phyloP scores from a whole-genome alignment of 2,329 filamentous ascomycete genomes.

The Hansfordia pulvinata region DNA sequence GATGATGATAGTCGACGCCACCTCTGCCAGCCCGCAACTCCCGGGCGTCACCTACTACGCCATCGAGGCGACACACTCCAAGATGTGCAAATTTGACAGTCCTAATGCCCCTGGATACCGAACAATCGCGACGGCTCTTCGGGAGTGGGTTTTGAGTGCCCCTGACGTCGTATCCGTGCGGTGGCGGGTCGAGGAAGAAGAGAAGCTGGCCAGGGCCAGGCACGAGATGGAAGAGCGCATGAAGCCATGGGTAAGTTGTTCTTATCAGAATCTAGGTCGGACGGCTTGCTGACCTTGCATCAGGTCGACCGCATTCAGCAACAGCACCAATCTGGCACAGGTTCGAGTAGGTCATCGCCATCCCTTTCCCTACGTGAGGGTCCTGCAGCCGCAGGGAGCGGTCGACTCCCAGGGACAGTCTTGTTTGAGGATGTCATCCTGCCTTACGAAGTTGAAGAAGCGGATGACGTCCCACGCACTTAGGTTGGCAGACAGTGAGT shows the following conservation, averaged over 20 bases:
- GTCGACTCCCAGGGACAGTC: no score
- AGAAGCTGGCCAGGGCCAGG: conserved; percentile 27
- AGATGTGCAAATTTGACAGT: conserved; percentile 31
- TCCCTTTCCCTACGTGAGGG: conserved; percentile 3
- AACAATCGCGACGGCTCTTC: conserved; percentile 32
- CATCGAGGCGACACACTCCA: conserved; percentile 28
- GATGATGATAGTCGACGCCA: conserved; percentile 53
- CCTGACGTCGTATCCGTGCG: conserved; percentile 37
- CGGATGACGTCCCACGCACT: no score
- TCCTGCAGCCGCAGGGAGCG: no score
- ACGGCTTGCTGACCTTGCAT: no score
- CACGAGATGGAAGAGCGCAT: conserved; percentile 31
- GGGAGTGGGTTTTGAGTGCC: conserved; percentile 38
- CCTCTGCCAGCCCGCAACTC: conserved; percentile 54
- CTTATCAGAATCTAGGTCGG: no score
- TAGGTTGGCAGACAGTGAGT: no score
- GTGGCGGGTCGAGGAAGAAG: conserved; percentile 47
- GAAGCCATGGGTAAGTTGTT: conserved; percentile 23
- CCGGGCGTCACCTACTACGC: conserved; percentile 60
- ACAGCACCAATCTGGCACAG: conserved; percentile 10
- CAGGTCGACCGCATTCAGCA: no score
- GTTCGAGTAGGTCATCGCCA: conserved; percentile 15
- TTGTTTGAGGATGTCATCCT: no score
- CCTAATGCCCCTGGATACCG: conserved; percentile 51
- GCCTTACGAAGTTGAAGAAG: no score